Percentiles rank a stretch among this genome's conserved stretches.
Conservation (phyloP, 129 eudicot genomes). For the Arctium minus region DNA sequence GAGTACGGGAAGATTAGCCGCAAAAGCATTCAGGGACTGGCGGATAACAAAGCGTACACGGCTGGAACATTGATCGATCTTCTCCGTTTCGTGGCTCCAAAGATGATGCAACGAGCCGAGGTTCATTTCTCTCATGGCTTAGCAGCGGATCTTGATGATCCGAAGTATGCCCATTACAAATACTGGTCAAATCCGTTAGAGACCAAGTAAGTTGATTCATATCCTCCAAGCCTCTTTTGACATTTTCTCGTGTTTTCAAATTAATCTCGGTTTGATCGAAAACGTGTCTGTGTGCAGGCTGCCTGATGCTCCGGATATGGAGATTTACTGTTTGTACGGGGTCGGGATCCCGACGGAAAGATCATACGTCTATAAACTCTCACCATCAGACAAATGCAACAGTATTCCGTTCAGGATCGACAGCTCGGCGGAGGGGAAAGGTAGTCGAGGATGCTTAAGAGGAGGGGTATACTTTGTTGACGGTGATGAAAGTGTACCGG, state of each 20-base stretch:
- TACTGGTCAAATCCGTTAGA: conserved; percentile 99
- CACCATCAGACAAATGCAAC: conserved; percentile 55
- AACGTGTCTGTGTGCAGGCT: conserved; percentile 38
- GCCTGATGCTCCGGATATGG: conserved; percentile 91
- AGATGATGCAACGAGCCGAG: conserved; percentile 82
- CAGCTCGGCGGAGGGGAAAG: conserved; percentile 59
- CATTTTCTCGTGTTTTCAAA: neutral
- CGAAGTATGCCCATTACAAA: conserved; percentile 74
- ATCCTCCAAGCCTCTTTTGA: neutral
- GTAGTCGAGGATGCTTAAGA: conserved; percentile 40
- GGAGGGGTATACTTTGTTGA: conserved; percentile 70
- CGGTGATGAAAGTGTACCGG: conserved; percentile 76
- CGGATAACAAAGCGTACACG: conserved; percentile 70
- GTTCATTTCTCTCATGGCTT: conserved; percentile 86
- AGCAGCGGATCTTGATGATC: conserved; percentile 78
- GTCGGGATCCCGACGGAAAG: conserved; percentile 86
- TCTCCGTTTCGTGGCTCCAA: conserved; percentile 72
- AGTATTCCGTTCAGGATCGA: conserved; percentile 82
- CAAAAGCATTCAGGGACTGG: conserved; percentile 41
- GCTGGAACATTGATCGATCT: conserved; percentile 59
- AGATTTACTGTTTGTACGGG: conserved; percentile 70
- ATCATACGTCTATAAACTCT: conserved; percentile 79
- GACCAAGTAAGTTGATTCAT: conserved; percentile 53
- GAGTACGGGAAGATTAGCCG: conserved; percentile 75
- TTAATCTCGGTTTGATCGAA: neutral